Conservation (phyloP, 768 basidiomycete species). For the Leccinum arenicola region DNA sequence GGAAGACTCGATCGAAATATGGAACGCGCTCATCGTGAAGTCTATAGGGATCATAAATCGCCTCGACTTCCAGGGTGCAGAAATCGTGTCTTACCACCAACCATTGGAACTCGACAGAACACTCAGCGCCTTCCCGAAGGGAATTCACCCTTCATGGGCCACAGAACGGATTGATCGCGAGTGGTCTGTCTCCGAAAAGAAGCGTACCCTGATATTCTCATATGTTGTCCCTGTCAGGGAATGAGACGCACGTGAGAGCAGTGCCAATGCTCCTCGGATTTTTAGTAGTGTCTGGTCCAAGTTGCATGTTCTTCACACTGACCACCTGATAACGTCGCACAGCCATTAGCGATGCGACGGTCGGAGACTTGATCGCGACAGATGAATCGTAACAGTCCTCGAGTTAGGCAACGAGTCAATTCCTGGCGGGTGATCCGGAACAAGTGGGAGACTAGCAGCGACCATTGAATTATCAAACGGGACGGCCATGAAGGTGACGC, state of each 20-base stretch:
- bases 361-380: constrained; percentile 30
- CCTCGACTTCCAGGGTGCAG: constrained; percentile 15
- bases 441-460: constrained; percentile 40
- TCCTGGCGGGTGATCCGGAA: constrained; percentile 38
- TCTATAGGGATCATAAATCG: constrained; percentile 20
- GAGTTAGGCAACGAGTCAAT: constrained; percentile 38
- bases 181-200: constrained; percentile 38
- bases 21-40: constrained; percentile 21
- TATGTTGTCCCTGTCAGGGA: constrained; percentile 22
- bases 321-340: constrained; percentile 42
- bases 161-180: constrained; percentile 10
- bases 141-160: constrained; percentile 33
- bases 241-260: constrained; percentile 32
- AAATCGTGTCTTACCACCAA: constrained; percentile 38
- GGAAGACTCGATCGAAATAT: constrained; percentile 46
- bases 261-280: constrained; percentile 40
- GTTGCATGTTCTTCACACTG: constrained; percentile 34
- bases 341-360: constrained; percentile 12
- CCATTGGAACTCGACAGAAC: constrained; percentile 33
- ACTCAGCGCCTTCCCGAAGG: constrained; percentile 34
- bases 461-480: constrained; percentile 44
- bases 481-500: constrained; percentile 46
- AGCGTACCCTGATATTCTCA: constrained; percentile 32
- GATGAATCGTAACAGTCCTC: constrained; percentile 42
- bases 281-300: constrained; percentile 38